Base-by-base conservation (phyloP, 805 yeast genomes). In the Candida pseudofarinosa region DNA sequence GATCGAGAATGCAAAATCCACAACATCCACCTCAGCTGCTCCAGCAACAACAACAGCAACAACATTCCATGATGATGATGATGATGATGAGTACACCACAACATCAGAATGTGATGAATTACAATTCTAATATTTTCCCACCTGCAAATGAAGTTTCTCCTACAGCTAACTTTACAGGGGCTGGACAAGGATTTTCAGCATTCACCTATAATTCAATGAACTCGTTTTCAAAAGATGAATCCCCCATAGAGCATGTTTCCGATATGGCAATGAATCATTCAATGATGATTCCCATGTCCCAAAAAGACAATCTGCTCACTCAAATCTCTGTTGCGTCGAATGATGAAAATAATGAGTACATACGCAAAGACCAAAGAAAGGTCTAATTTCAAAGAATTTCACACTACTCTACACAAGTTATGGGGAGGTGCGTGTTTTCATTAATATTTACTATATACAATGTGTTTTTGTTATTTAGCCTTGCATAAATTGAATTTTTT, bases 51-150 rank as follows among this genome's bases (percentile, higher is more conserved):
- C 43, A 44, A 30, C 49, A 40, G 23, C 55, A 48, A 14, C 53
- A 46, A 12, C 47, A 41, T 18, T 40, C 42, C 38, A 56, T 60
- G 65, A 65, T 65, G 68, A 56, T 63, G 59, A 56, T 60, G 65
- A 65, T 65, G 68, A 56, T 63, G 60, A 65, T 69, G 71, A 67
- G 73, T 39, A 69, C 75, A 4, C 75, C 75, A 3, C 71, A 66
- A 42, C 72, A 66, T 46, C 67, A 59, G 28, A 55, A 53, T 40
- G 48, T 63, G 4, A 39, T 56, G 14, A 52, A 56, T 42, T 63
- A 60, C 43, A 45, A 47, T 15, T 54, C 55, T 2, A 41, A 51
- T 31, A 40, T 51, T n/a, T 53, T 48, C 33, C 44, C 43, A n/a
- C 13, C 46, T 5, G 44, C 43, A 19, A 44, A 37, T 32, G 59